Evolutionary conservation across 805 yeast genomes (phyloP), one percentile per base, ranked within the genome.

Genomic region (Nakazawaea laoshanensis): DNA sequence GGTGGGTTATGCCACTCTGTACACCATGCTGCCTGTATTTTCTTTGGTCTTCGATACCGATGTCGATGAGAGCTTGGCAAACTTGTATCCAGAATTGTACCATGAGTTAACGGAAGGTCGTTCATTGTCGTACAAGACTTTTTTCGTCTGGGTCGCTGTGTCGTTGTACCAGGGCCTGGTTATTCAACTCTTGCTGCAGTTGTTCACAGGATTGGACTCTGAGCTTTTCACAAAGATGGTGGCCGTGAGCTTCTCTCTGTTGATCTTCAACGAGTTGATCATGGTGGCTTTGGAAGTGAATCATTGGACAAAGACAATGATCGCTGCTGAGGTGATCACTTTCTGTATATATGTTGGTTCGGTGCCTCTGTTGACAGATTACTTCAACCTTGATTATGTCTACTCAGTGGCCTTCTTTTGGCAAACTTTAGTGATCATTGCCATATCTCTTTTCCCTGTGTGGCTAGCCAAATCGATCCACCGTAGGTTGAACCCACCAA

Each of bases 1-100:
- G 96, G 98, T 92, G 27, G 99, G 98, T 2, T 92, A 92, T 57
- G 94, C 97, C 2, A 92, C 99, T 0, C 70, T 86, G 34, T 92
- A 92, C 56, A 92, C 99, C 0, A 92, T 92, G 99, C 87, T 89
- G 36, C 99, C 99, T 0, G 97, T 92, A 2, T 92, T 92, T 48
- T 84, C 96, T 0, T 60, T 92, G 43, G 95, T 94, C 0, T 67
- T 86, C 29, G 97, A 92, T 52, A 75, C 78, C 35, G 99, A 92
- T 53, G 88, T 92, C 29, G 87, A 78, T 46, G 96, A 87, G 51
- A 80, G 77, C 33, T 70, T 92, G 42, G 94, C 95, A 2, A 78
- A 79, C 37, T 65, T 87, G 36, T 92, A 89, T 52, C 99, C 99
- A 1, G 99, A 92, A 55, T 67, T 92, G 27, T 92, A 92, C 61